These are phyloP conservation scores for Phytophthora gonapodyides DNA, from an alignment of 352 stramenopile genomes.

Conservation along the genomic window DNA sequence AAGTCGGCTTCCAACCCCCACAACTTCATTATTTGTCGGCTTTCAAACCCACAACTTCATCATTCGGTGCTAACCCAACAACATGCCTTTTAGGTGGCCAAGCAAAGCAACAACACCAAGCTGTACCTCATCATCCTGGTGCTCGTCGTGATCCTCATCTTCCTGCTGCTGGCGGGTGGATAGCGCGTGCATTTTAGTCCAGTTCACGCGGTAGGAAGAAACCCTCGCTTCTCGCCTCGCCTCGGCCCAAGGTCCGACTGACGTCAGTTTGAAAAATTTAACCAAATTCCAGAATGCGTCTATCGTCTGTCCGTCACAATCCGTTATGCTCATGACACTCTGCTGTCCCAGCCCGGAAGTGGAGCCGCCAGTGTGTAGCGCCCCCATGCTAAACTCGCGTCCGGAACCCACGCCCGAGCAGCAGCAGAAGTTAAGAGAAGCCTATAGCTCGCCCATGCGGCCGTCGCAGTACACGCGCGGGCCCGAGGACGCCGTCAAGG, in stretches of 20 bases:
- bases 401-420: slow-evolving; percentile 20
- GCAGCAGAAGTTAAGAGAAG: slow-evolving; percentile 37
- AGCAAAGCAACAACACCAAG: slow-evolving; percentile 95
- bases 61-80: slow-evolving; percentile 17
- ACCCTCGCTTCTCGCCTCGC: too few relatives aligned
- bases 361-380: neutral
- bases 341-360: slow-evolving; percentile 23
- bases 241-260: neutral
- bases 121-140: slow-evolving; percentile 92
- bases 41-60: neutral
- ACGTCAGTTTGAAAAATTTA: slow-evolving; percentile 22
- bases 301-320: slow-evolving; percentile 9
- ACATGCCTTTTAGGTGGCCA: slow-evolving; percentile 72
- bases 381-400: slow-evolving; percentile 28
- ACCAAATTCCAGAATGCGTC: neutral
- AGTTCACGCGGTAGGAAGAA: slow-evolving; percentile 8
- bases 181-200: slow-evolving; percentile 25
- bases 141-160: slow-evolving; percentile 85
- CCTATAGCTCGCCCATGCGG: slow-evolving; percentile 45
- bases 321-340: slow-evolving; percentile 33
- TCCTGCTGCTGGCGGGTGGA: slow-evolving; percentile 82
- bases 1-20: slow-evolving; percentile 2
- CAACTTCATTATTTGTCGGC: slow-evolving; percentile 13
- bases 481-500: slow-evolving; percentile 12
- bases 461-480: slow-evolving; percentile 40